These are phyloP conservation scores for Echinosophora koreensis DNA, from an alignment of 306 rosid species.

Conservation along the genomic window DNA sequence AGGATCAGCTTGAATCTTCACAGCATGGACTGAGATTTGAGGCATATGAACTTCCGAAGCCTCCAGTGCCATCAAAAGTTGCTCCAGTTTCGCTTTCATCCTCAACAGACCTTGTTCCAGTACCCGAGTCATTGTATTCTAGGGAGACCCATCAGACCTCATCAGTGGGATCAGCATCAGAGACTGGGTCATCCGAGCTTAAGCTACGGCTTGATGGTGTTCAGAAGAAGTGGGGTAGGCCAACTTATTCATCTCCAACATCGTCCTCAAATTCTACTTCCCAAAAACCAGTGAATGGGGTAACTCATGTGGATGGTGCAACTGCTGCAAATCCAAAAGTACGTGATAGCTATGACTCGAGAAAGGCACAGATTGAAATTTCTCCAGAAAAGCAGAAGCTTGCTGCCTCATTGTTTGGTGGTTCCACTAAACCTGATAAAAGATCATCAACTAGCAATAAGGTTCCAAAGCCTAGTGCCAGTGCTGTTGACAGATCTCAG, in stretches of 20 bases:
- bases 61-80: conserved; percentile 60
- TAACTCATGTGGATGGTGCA: conserved; percentile 57
- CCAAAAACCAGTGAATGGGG: conserved; percentile 68
- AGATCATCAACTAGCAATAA: conserved; percentile 61
- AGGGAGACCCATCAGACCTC: conserved; percentile 66
- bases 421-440: conserved; percentile 69
- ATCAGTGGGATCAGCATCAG: conserved; percentile 58
- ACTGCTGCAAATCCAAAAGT: conserved; percentile 53
- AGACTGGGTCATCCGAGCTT: conserved; percentile 64
- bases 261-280: conserved; percentile 58
- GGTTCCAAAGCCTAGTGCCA: conserved; percentile 55
- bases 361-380: conserved; percentile 66
- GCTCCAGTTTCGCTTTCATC: conserved; percentile 59
- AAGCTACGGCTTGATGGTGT: conserved; percentile 86
- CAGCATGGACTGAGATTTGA: conserved; percentile 80
- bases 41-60: conserved; percentile 86
- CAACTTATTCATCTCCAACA: conserved; percentile 66
- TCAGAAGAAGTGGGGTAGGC: conserved; percentile 86
- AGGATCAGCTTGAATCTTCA: conserved; percentile 69
- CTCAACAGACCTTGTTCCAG: conserved; percentile 77
- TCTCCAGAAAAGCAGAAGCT: conserved; percentile 81
- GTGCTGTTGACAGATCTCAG: conserved; percentile 58
- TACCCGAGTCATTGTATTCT: conserved; percentile 66
- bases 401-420: conserved; percentile 85
- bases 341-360: conserved; percentile 61